Evolutionary conservation across 768 basidiomycete genomes (phyloP).

Genomic region (Sarcodon sp.): DNA sequence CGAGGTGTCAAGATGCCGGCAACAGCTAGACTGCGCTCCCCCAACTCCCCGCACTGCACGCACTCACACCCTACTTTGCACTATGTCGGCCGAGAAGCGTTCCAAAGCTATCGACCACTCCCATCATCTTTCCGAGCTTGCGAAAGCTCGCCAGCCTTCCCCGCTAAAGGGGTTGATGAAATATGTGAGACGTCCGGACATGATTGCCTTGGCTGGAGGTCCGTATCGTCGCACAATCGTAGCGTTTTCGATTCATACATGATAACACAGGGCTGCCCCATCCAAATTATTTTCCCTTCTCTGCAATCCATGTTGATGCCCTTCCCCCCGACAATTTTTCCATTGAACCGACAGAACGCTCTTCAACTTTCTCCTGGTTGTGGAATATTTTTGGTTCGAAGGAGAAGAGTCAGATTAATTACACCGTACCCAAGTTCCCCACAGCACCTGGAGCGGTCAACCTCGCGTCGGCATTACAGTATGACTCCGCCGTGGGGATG

Average conservation of each 20-base stretch:
- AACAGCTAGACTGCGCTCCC: neutral
- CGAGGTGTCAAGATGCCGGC: no score
- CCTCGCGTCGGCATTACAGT: slow-evolving; percentile 59
- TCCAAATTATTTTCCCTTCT: slow-evolving; percentile 61
- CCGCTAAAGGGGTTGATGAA: slow-evolving; percentile 59
- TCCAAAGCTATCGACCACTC: slow-evolving; percentile 50
- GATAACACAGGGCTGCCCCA: slow-evolving; percentile 40
- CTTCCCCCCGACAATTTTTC: slow-evolving; percentile 39
- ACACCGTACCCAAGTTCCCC: slow-evolving; percentile 54
- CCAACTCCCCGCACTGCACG: neutral
- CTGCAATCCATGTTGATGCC: slow-evolving; percentile 41
- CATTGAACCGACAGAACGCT: slow-evolving; percentile 13
- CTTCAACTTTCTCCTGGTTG: slow-evolving; percentile 37
- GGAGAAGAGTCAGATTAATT: slow-evolving; percentile 27
- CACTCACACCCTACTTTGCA: neutral
- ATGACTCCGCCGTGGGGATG: slow-evolving; percentile 39
- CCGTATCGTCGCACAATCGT: slow-evolving; percentile 6
- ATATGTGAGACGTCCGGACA: slow-evolving; percentile 38
- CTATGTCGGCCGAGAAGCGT: slow-evolving; percentile 21
- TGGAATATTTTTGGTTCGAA: slow-evolving; percentile 38
- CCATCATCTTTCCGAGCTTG: slow-evolving; percentile 53
- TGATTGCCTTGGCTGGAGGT: slow-evolving; percentile 64
- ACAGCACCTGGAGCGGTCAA: slow-evolving; percentile 32
- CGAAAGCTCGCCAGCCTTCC: slow-evolving; percentile 33
- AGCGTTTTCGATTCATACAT: neutral